These are phyloP conservation scores for Sporothrix euskadiensis DNA, from an alignment of 2,329 filamentous ascomycete genomes.

Conservation along the genomic window DNA sequence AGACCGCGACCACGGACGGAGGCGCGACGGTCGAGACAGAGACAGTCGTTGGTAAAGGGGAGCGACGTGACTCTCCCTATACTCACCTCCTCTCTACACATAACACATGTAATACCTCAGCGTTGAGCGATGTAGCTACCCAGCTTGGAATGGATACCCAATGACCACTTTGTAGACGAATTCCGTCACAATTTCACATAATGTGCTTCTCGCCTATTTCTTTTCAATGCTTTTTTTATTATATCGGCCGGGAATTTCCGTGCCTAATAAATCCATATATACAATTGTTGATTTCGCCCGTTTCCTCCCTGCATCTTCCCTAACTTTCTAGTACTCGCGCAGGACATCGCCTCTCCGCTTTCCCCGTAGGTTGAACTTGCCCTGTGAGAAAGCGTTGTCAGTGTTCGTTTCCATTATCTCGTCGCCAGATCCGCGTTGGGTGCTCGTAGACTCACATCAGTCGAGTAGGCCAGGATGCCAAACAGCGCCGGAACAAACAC, in stretches of 20 bases:
- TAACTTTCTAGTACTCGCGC: conserved; percentile 64
- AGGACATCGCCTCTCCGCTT: conserved; percentile 89
- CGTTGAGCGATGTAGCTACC: neutral
- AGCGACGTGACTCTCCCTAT: neutral
- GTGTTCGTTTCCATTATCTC: neutral
- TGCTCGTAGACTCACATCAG: conserved; percentile 68
- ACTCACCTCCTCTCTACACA: neutral
- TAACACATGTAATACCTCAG: neutral
- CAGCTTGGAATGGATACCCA: neutral
- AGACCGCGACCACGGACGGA: neutral
- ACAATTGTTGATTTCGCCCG: neutral
- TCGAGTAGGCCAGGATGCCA: conserved; percentile 72
- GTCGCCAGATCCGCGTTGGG: too few species aligned
- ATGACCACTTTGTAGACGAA: neutral
- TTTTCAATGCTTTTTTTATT: neutral
- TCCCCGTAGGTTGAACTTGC: conserved; percentile 79
- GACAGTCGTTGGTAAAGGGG: neutral
- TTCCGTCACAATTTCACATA: neutral
- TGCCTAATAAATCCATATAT: conserved; percentile 21
- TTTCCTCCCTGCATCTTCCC: neutral
- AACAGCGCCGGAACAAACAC: conserved; percentile 70
- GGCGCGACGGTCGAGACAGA: neutral
- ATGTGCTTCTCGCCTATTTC: neutral
- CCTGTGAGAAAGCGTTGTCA: conserved; percentile 54
- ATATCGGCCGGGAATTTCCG: neutral